Percentiles rank a stretch among this genome's conserved stretches.
phyloP scores from a whole-genome alignment of 192 early-diverging fungal species.

The Linnemannia zychae region DNA sequence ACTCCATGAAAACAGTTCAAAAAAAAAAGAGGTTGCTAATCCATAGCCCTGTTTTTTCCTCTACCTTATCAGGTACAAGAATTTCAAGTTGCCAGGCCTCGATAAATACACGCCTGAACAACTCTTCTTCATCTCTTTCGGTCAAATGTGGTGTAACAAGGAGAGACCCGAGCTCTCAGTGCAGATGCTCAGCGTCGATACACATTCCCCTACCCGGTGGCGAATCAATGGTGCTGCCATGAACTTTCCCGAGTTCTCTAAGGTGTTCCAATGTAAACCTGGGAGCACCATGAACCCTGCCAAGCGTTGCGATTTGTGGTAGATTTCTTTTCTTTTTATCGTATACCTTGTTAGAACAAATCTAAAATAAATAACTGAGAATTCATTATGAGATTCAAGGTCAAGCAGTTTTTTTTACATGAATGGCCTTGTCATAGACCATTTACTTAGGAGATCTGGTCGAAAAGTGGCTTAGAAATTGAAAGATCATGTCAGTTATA shows the following conservation, averaged over 20 bases:
- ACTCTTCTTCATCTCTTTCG: constrained; percentile 74
- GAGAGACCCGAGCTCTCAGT: constrained; percentile 27
- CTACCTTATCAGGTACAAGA: neutral
- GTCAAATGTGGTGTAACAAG: constrained; percentile 70
- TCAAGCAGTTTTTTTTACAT: no score
- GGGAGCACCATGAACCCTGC: constrained; percentile 75
- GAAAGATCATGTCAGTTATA: no score
- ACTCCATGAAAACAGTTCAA: no score
- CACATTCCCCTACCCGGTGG: constrained; percentile 70
- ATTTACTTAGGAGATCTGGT: no score
- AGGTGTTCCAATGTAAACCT: constrained; percentile 71
- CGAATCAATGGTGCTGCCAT: constrained; percentile 73
- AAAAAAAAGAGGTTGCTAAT: no score
- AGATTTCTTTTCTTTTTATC: neutral
- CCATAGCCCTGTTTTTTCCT: neutral
- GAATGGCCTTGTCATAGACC: no score
- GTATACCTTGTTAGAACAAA: neutral
- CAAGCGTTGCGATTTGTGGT: constrained; percentile 57
- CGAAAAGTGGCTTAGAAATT: no score
- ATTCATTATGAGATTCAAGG: no score
- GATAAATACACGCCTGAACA: constrained; percentile 65
- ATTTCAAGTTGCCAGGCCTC: constrained; percentile 59
- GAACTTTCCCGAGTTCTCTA: constrained; percentile 73
- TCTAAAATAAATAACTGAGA: neutral
- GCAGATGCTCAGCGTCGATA: constrained; percentile 59